Base-by-base conservation (phyloP, 2,329 filamentous ascomycete genomes). In the Aspergillus persii region DNA sequence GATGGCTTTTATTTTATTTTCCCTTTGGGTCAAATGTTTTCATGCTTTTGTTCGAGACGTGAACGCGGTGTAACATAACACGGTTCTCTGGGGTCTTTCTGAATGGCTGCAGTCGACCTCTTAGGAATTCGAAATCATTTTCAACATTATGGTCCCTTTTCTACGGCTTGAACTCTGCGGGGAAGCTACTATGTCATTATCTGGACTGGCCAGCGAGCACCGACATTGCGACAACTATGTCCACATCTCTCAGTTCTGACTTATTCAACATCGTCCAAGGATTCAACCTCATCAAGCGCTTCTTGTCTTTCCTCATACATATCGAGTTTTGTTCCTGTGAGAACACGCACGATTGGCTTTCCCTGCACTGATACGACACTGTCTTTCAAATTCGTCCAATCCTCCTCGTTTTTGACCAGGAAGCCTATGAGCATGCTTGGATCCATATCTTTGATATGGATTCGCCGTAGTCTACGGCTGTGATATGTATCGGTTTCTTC, bases 401-500 rank as follows among this genome's bases (percentile, higher is more conserved):
- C 95, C 48, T 88, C 83, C 67, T 94, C 88, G 59, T 90, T 86
- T 46, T 83, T 85, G 62, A 99, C 92, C 39, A 99, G 78, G 69
- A 98, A 98, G 4, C 92, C 94, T 64, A 99, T 91, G 47, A 99
- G 79, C 95, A 99, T 99, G 70, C 92, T 97, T 0, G 95, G 95
- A 69, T 99, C 95, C 91, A 99, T 95, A 71, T 98, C 93, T 60
- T 87, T 87, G 52, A 99, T 84, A 66, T 95, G 89, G 31, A 99
- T 82, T 57, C 90, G 85, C 41, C 94, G 87, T 18, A 99, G 79
- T 51, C 94, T 88, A 53, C 91, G 85, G 0, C 93, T 98, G 73
- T 99, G 94, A 70, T 92, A 97, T 0, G 89, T 89, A 57, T 89
- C 85, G 15, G 96, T 74, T 59, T 98, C 92, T 66, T 91, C 89